These are phyloP conservation scores for Plasmopara muralis DNA, from an alignment of 352 stramenopile genomes.

Conservation along the genomic window DNA sequence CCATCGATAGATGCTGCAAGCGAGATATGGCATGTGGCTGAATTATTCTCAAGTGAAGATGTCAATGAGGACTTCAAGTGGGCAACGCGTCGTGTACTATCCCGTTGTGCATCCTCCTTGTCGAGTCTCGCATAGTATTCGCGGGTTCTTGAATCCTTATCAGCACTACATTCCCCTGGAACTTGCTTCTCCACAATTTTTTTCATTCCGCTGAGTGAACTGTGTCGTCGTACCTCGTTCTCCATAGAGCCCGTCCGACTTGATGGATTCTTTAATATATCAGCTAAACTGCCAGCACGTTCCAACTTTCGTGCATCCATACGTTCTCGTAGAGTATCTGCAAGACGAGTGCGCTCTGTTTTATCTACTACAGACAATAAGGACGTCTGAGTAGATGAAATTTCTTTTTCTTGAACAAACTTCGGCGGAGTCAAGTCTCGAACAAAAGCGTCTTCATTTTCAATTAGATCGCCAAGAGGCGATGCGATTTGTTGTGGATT, in stretches of 20 bases:
- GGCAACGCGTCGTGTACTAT: conserved; percentile 29
- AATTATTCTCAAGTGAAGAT: conserved; percentile 22
- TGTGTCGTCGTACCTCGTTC: conserved; percentile 8
- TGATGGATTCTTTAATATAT: conserved; percentile 30
- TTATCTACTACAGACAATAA: conserved; percentile 22
- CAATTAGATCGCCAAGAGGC: conserved; percentile 10
- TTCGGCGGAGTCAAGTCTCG: conserved; percentile 18
- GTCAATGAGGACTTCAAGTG: conserved; percentile 51
- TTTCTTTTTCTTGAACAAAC: conserved; percentile 17
- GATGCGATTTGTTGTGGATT: conserved; percentile 16
- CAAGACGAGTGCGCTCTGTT: conserved; percentile 30
- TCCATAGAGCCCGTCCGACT: conserved; percentile 16
- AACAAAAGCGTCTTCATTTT: conserved; percentile 7
- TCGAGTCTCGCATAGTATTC: conserved; percentile 56
- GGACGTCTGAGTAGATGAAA: conserved; percentile 4
- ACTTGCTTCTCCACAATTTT: conserved; percentile 12
- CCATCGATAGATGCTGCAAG: conserved; percentile 16
- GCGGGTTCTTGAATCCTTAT: conserved; percentile 42
- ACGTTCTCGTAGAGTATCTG: conserved; percentile 28
- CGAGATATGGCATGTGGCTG: conserved; percentile 17
- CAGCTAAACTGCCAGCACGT: conserved; percentile 27
- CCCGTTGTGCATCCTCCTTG: conserved; percentile 41
- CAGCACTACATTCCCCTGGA: conserved; percentile 10
- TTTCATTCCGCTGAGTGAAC: conserved; percentile 13
- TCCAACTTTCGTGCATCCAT: conserved; percentile 40